These are phyloP conservation scores for Neostapfia colusana DNA, from an alignment of 176 grass and related monocot species.

Conservation along the genomic window DNA sequence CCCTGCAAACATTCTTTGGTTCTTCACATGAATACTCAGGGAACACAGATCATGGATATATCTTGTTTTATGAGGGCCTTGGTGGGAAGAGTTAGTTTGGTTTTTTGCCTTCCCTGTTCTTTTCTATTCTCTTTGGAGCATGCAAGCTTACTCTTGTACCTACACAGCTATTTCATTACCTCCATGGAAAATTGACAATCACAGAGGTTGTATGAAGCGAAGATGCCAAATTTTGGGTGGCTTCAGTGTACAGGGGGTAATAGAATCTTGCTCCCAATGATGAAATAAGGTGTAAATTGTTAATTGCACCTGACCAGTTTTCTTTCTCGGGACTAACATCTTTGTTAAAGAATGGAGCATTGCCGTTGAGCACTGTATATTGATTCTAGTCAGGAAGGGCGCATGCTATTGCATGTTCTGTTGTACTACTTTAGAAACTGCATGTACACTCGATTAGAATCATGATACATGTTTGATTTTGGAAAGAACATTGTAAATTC, in stretches of 20 bases:
- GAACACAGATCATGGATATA: slow-evolving; percentile 98
- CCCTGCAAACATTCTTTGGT: slow-evolving; percentile 83
- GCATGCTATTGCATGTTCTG: slow-evolving; percentile 18
- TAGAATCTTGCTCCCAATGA: slow-evolving; percentile 46
- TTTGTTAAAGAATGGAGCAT: slow-evolving; percentile 34
- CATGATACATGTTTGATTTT: slow-evolving; percentile 16
- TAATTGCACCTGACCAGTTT: slow-evolving; percentile 36
- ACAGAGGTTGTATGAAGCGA: slow-evolving; percentile 47
- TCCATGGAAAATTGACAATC: slow-evolving; percentile 46
- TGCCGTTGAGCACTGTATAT: slow-evolving; percentile 37
- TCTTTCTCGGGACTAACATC: slow-evolving; percentile 8
- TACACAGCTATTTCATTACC: slow-evolving; percentile 49
- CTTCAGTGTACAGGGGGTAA: slow-evolving; percentile 62
- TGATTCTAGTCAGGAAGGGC: slow-evolving; percentile 32
- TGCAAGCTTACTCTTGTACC: slow-evolving; percentile 54
- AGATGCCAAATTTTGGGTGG: slow-evolving; percentile 53
- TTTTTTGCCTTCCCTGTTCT: slow-evolving; percentile 26
- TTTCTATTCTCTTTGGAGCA: slow-evolving; percentile 34
- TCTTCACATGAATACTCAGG: slow-evolving; percentile 93
- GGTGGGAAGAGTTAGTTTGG: slow-evolving; percentile 57
- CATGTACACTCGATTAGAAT: slow-evolving; percentile 8
- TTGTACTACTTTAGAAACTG: slow-evolving; percentile 1
- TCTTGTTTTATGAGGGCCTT: slow-evolving; percentile 95
- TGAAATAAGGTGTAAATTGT: slow-evolving; percentile 61
- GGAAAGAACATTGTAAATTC: not conserved